phyloP scores from a whole-genome alignment of 345 rosid species.

The Microthlaspi erraticum region DNA sequence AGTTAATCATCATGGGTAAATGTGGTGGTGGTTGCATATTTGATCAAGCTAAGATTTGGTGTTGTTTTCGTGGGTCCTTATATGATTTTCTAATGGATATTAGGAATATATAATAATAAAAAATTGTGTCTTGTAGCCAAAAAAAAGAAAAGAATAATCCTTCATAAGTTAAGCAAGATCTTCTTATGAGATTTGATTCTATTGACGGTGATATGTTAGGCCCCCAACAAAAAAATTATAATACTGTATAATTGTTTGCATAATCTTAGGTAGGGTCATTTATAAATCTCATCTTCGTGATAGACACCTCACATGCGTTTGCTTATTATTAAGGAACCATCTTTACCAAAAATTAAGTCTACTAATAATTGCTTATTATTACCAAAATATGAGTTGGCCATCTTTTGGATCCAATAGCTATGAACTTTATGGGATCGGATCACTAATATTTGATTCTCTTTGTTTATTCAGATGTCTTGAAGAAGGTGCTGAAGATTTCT shows the following conservation, averaged over 20 bases:
- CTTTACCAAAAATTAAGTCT: conserved; percentile 21
- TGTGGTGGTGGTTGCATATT: conserved; percentile 32
- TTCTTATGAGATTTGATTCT: conserved; percentile 40
- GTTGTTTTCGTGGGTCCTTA: conserved; percentile 33
- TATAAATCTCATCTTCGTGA: conserved; percentile 32
- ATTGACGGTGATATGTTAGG: conserved; percentile 37
- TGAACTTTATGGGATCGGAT: conserved; percentile 18
- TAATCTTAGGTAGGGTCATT: conserved; percentile 43
- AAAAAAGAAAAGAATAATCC: conserved; percentile 32
- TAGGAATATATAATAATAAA: conserved; percentile 8
- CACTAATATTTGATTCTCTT: conserved; percentile 12
- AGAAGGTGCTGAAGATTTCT: conserved; percentile 92
- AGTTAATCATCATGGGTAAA: conserved; percentile 36
- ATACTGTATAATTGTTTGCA: conserved; percentile 25
- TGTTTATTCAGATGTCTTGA: conserved; percentile 70
- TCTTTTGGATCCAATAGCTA: conserved; percentile 29
- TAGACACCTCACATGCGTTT: conserved; percentile 45
- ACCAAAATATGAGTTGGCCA: conserved; percentile 28
- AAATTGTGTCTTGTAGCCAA: conserved; percentile 21
- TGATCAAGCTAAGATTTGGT: conserved; percentile 39
- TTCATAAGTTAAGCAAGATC: conserved; percentile 35
- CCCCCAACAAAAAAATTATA: conserved; percentile 16
- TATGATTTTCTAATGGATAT: conserved; percentile 7
- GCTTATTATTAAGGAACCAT: conserved; percentile 9
- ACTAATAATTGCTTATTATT: conserved; percentile 12